A percentile compares a stretch with the other conserved stretches of the same genome.
These are phyloP conservation scores for Pseudocercospora crystallina DNA, from an alignment of 2,329 filamentous ascomycete genomes.

Conservation along the genomic window DNA sequence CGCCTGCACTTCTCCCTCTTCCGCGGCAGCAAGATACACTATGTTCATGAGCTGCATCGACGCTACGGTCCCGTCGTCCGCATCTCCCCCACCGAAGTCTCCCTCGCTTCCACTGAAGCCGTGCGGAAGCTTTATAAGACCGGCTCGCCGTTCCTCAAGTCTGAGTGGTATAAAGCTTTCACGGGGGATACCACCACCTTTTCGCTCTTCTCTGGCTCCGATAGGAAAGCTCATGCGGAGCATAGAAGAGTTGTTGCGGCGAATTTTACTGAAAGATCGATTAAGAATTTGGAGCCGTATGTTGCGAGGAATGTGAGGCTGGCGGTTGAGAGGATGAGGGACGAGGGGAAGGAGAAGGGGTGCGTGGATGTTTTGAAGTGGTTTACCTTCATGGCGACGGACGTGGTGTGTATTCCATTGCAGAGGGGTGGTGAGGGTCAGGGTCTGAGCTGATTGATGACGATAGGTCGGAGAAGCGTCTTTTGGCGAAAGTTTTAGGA, in stretches of 20 bases:
- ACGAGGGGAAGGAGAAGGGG: neutral
- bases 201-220: neutral
- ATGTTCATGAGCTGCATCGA: slow-evolving; percentile 45
- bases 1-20: slow-evolving; percentile 42
- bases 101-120: slow-evolving; percentile 80
- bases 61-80: slow-evolving; percentile 51
- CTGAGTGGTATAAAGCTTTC: neutral
- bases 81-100: slow-evolving; percentile 42
- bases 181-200: neutral
- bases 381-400: slow-evolving; percentile 5
- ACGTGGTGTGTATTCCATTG: neutral
- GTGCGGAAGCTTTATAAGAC: slow-evolving; percentile 65
- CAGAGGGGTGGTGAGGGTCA: neutral
- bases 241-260: slow-evolving; percentile 1
- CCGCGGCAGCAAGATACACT: slow-evolving; percentile 37
- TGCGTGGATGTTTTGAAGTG: slow-evolving; percentile 3
- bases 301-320: neutral
- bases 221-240: slow-evolving; percentile 4
- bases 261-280: slow-evolving; percentile 4
- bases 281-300: slow-evolving; percentile 10
- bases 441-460: neutral
- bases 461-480: neutral
- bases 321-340: slow-evolving; percentile 2
- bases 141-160: slow-evolving; percentile 4
- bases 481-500: slow-evolving; percentile 7